These are phyloP conservation scores for Rhododendron molle DNA, from an alignment of 148 eudicot genomes.

Conservation along the genomic window DNA sequence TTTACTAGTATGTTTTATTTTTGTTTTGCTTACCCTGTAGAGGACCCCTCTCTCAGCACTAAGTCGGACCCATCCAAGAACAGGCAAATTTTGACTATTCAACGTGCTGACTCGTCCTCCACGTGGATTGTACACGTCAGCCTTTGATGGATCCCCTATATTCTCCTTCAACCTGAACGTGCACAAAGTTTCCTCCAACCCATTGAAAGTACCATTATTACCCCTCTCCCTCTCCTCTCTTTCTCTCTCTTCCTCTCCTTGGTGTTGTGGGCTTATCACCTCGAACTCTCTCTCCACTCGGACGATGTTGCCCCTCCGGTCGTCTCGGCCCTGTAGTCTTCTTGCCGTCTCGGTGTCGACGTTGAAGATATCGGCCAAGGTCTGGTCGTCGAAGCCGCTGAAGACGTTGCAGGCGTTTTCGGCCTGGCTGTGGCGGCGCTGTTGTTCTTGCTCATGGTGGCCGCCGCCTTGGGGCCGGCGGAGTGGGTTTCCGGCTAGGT, in stretches of 20 bases:
- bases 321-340: conserved; percentile 31
- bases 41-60: conserved; percentile 51
- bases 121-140: conserved; percentile 58
- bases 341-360: conserved; percentile 25
- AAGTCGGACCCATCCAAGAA: conserved; percentile 47
- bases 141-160: conserved; percentile 26
- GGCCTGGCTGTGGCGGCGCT: not conserved
- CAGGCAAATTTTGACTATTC: conserved; percentile 45
- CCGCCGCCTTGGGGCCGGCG: not conserved
- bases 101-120: conserved; percentile 48
- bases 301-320: conserved; percentile 47
- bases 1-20: too few relatives aligned
- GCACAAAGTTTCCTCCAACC: conserved; percentile 46
- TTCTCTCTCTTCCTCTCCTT: conserved; percentile 20
- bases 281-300: conserved; percentile 28
- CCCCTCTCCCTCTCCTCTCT: not conserved
- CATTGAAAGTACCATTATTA: conserved; percentile 8
- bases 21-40: conserved; percentile 31
- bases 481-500: conserved; percentile 60
- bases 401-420: conserved; percentile 30
- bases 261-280: conserved; percentile 25
- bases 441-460: not conserved
- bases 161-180: conserved; percentile 21
- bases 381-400: conserved; percentile 35
- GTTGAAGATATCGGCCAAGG: conserved; percentile 27